Evolutionary conservation across 768 basidiomycete genomes (phyloP), one percentile per base, ranked within the genome.

Genomic region (Tricholoma sp.): DNA sequence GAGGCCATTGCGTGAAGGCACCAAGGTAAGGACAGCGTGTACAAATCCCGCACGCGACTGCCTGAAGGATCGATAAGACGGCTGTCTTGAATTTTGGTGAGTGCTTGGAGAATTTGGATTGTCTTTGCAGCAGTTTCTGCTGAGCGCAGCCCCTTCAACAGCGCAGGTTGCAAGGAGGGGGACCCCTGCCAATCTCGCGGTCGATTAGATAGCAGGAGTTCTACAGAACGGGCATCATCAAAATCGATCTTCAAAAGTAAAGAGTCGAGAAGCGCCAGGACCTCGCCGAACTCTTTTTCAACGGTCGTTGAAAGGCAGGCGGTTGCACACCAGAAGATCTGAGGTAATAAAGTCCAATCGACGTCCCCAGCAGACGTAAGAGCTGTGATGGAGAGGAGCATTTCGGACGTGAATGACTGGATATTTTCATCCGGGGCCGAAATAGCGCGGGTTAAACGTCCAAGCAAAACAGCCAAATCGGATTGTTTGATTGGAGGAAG

Each of bases 21-120:
- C 87, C 89, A 94, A 0, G 94, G 93, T n/a, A 98, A 73, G 2
- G 84, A 83, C 5, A 88, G 74, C 0, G 91, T 84, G 68, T 94
- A 94, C 32, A 93, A 71, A 64, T 91, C 89, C n/a, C 89, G 83
- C 32, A 94, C 75, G 37, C 91, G 86, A 22, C 82, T 83, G 29
- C 81, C 80, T 1, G 86, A 79, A 35, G 82, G 70, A 67, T 95
- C 92, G 43, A 95, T 82, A 10, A 95, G 75, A 18, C 79, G 78
- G 14, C 77, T 73, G 59, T 88, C 84, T 21, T 82, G 72, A 41
- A 88, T 71, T 63, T 80, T 81, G 19, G 85, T 72, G 18, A 95
- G 72, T 5, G 72, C 76, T 62, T 83, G 80, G 7, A 98, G 76
- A 18, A 89, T 77, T 59, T 78, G 79, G 67, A 94, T 83, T 0